Evolutionary conservation across 1,139 yeast species (phyloP).

Genomic region (Scheffersomyces quercinus): DNA sequence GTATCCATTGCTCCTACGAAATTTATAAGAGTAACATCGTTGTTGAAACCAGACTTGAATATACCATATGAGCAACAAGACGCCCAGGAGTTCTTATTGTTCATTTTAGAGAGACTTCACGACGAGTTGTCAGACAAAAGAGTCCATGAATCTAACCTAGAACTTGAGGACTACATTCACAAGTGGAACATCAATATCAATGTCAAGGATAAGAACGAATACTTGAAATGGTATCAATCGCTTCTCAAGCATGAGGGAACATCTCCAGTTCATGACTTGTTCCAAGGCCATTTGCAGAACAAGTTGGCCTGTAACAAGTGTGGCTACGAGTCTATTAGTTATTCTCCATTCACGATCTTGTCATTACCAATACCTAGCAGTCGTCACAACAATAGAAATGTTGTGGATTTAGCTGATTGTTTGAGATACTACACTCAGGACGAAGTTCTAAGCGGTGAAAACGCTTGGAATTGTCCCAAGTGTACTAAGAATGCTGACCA

Average conservation of each 20-base stretch:
- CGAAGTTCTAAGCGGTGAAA: conserved; percentile 68
- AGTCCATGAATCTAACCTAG: conserved; percentile 14
- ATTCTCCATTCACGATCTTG: conserved; percentile 61
- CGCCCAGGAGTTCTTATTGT: conserved; percentile 71
- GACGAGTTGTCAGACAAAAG: conserved; percentile 54
- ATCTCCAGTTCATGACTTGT: conserved; percentile 63
- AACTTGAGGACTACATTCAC: conserved; percentile 27
- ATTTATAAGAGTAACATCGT: conserved; percentile 55
- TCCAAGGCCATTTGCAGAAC: conserved; percentile 70
- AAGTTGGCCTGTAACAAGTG: conserved; percentile 64
- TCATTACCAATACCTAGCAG: conserved; percentile 66
- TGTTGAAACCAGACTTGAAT: conserved; percentile 60
- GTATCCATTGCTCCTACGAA: conserved; percentile 65
- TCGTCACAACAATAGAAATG: conserved; percentile 19
- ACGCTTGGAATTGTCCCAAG: conserved; percentile 78
- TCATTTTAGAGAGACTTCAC: conserved; percentile 65
- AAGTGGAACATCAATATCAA: conserved; percentile 36
- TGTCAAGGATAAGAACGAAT: conserved; percentile 45
- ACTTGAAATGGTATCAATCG: conserved; percentile 58
- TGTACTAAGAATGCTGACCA: conserved; percentile 40
- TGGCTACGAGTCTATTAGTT: conserved; percentile 57
- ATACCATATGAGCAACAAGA: conserved; percentile 79
- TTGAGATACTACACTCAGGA: conserved; percentile 66
- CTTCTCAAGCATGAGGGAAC: conserved; percentile 56
- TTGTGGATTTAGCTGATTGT: conserved; percentile 59